A percentile compares a stretch with the other conserved stretches of the same genome.
These are phyloP conservation scores for Globisporangium parvum DNA, from an alignment of 352 stramenopile species.

Conservation along the genomic window DNA sequence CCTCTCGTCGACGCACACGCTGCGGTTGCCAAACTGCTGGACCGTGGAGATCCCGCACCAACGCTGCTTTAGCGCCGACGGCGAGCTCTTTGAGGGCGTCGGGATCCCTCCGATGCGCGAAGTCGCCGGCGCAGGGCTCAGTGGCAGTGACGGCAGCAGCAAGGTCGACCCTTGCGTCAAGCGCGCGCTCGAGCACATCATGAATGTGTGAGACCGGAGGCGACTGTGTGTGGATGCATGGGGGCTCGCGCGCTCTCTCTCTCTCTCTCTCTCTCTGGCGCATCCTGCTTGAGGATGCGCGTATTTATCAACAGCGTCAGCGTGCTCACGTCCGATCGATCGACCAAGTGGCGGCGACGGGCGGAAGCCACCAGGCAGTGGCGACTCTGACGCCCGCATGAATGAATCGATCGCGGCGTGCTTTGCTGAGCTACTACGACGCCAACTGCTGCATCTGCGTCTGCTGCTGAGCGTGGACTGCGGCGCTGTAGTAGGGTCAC, in stretches of 20 bases:
- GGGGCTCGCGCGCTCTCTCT: no score
- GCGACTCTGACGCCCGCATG: no score
- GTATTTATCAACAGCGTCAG: background rate
- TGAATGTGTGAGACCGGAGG: constrained; percentile 25
- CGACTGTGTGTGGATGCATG: background rate
- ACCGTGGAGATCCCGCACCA: constrained; percentile 73
- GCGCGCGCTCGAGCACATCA: constrained; percentile 67
- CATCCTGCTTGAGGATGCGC: no score
- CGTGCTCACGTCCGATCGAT: no score
- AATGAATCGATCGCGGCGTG: background rate
- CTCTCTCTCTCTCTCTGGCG: no score
- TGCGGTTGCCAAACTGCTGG: constrained; percentile 82
- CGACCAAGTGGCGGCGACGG: no score
- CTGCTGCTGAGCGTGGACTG: background rate
- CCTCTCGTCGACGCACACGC: constrained; percentile 50
- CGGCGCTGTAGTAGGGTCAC: no score
- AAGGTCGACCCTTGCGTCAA: constrained; percentile 59
- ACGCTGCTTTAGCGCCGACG: constrained; percentile 59
- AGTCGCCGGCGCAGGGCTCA: constrained; percentile 13
- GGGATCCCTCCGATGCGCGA: constrained; percentile 55
- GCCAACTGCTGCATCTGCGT: background rate
- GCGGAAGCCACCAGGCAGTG: background rate
- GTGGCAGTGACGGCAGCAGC: constrained; percentile 8
- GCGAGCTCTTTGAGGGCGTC: constrained; percentile 49
- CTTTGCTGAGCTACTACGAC: background rate